Evolutionary conservation across 1,284 basidiomycete species (phyloP), one percentile per base, ranked within the genome.

Genomic region (Trametes pubescens): DNA sequence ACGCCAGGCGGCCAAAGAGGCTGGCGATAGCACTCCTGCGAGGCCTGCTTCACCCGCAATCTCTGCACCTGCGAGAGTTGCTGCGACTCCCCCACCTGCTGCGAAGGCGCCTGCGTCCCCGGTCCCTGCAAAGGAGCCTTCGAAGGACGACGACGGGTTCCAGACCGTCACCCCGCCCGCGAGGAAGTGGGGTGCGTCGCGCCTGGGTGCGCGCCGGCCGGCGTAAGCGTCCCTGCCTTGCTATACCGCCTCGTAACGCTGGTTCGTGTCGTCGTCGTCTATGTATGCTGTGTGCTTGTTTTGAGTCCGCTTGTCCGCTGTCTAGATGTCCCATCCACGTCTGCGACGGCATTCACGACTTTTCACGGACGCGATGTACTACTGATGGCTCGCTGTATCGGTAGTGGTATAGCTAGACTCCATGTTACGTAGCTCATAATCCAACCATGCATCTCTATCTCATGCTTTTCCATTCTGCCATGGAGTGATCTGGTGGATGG

Each of bases 81-180:
- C 29, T 8, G 29, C 29, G 29, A 32, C 29, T 32, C 29, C 29
- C 29, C 29, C 29, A 14, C 29, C 48, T 14, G 22, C 52, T 1
- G 37, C 37, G 14, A 38, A 16, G 18, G 14, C 40, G 6, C 40
- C 40, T 43, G 40, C 40, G 16, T 7, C 16, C 40, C 73, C 78
- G 21, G 67, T 75, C 1, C 73, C 77, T 18, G 68, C 76, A 16
- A 37, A 81, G 59, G 82, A 85, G 58, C 21, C 67, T 5, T n/a
- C 64, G 11, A 83, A 81, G 65, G 88, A 90, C 43, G 80, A 86
- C 10, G 91, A 93, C 67, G 91, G 91, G 2, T 93, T 93, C 84
- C 85, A 89, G 74, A 82, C 86, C 37, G 87, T 90, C 10, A 59
- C 76, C 7, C 47, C 47, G 37, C 10, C 51, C 61, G 80, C 78